These are phyloP conservation scores for Artomyces pyxidatus DNA, from an alignment of 768 basidiomycete genomes.

Conservation along the genomic window DNA sequence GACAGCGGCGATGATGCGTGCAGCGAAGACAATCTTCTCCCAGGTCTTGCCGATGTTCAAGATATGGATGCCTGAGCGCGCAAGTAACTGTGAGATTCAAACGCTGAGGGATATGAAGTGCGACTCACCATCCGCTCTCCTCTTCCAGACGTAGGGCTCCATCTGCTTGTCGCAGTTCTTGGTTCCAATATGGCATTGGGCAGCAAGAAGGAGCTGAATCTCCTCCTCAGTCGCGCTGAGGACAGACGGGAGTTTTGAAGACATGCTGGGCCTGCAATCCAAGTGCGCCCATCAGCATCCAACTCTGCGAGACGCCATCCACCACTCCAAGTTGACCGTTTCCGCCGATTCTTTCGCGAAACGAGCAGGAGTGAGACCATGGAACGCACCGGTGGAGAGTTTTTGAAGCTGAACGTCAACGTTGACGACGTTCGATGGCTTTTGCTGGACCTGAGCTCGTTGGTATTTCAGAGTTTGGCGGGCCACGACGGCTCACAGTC, in stretches of 20 bases:
- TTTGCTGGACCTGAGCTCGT: conserved; percentile 13
- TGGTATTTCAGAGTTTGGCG: conserved; percentile 7
- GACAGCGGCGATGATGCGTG: conserved; percentile 93
- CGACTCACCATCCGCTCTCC: conserved; percentile 83
- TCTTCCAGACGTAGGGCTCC: conserved; percentile 96
- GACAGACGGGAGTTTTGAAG: conserved; percentile 91
- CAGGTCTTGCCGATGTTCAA: conserved; percentile 99
- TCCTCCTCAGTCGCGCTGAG: conserved; percentile 96
- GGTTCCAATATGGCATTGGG: conserved; percentile 93
- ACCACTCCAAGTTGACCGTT: conserved; percentile 23
- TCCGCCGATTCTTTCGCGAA: conserved; percentile 22
- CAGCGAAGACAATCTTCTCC: conserved; percentile 98
- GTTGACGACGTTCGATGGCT: conserved; percentile 27
- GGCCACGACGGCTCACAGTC: not conserved
- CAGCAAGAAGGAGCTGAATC: conserved; percentile 89
- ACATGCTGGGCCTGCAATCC: conserved; percentile 33
- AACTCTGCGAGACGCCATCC: conserved; percentile 22
- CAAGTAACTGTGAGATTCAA: conserved; percentile 11
- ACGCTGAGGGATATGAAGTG: not conserved
- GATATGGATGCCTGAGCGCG: conserved; percentile 77
- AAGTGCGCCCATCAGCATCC: conserved; percentile 32
- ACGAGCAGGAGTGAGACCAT: conserved; percentile 8
- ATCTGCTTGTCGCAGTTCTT: conserved; percentile 99
- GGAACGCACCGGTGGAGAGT: conserved; percentile 33
- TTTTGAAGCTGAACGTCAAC: conserved; percentile 32